Evolutionary conservation across 495 filamentous ascomycete genomes (phyloP), one percentile per base, ranked within the genome.

Genomic region (Neurospora sp.): DNA sequence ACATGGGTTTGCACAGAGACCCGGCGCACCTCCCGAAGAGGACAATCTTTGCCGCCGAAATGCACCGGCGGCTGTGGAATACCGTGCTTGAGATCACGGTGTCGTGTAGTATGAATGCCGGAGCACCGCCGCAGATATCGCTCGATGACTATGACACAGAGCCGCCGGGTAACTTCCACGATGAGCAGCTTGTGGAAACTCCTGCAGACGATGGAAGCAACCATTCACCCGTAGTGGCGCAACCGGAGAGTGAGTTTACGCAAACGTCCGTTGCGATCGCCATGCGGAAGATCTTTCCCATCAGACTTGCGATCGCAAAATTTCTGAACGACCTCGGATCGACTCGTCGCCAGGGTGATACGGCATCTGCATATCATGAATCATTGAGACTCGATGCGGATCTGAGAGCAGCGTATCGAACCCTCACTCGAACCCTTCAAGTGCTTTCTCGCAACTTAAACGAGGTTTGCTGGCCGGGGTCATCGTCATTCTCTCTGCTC

Each of bases 31-130:
- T 76, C 0, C 74, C 76, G 8, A 77, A 27, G 48, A 76, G 72
- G 37, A 74, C 71, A 2, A 39, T 78, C 18, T 84, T 88, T 68
- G 83, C 81, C 39, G 82, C 85, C 46, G 89, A 91, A 75, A 88
- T 90, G 82, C 85, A 87, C n/a, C 81, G 87, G 40, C 83, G 88
- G 31, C 78, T 91, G 16, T 91, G 89, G 89, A 86, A 84, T n/a
- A 89, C 88, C 1, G 87, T 89, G 27, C 73, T 91, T 4, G 88
- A 90, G 75, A 72, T 90, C 14, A 80, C 83, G 5, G 74, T 89
- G 5, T 85, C 89, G 70, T 78, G 86, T 1, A 85, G 86, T 27
- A 71, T 90, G 41, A 84, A 84, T 71, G 81, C 86, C 5, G 88
- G 88, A 8, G 87, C 87, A 71, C 83, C 86, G 0, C 85, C 87